Evolutionary conservation across 1,284 basidiomycete genomes (phyloP).

Genomic region (Cutaneotrichosporon mucoides): DNA sequence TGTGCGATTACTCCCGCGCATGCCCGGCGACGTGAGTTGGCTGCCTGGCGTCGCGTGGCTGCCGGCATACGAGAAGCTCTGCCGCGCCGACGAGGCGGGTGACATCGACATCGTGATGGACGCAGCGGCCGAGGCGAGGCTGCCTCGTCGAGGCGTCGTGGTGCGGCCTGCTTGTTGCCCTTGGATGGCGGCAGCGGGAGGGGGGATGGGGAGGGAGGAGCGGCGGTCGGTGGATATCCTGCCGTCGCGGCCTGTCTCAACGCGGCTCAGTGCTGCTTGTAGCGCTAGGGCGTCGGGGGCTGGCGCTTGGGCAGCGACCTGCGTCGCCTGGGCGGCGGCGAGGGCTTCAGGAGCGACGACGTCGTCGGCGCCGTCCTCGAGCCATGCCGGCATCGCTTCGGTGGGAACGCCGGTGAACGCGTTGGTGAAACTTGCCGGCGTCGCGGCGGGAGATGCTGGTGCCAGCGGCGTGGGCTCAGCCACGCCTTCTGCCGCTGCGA

Average conservation of each 20-base stretch:
- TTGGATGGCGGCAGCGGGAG: neutral
- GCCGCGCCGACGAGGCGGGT: no score
- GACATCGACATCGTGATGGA: no score
- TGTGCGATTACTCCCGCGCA: no score
- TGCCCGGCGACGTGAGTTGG: no score
- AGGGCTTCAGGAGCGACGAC: conserved; percentile 11
- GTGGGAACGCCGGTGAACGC: conserved; percentile 15
- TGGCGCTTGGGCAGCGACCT: neutral
- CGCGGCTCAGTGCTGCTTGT: neutral
- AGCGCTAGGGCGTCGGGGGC: neutral
- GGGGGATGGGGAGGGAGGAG: neutral
- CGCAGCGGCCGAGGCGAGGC: no score
- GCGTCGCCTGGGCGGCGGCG: conserved; percentile 1
- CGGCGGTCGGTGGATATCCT: neutral
- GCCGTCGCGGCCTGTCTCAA: neutral
- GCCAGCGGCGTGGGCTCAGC: neutral
- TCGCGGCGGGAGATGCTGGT: neutral
- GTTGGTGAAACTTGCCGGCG: conserved; percentile 3
- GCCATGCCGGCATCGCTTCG: conserved; percentile 10
- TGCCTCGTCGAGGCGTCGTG: no score
- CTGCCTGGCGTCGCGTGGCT: no score
- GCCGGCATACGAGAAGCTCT: no score
- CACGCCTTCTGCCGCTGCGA: neutral
- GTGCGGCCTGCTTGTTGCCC: neutral
- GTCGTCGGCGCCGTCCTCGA: conserved; percentile 14